These are phyloP conservation scores for Monosporascus sp. DNA, from an alignment of 2,329 filamentous ascomycete species.

Conservation along the genomic window DNA sequence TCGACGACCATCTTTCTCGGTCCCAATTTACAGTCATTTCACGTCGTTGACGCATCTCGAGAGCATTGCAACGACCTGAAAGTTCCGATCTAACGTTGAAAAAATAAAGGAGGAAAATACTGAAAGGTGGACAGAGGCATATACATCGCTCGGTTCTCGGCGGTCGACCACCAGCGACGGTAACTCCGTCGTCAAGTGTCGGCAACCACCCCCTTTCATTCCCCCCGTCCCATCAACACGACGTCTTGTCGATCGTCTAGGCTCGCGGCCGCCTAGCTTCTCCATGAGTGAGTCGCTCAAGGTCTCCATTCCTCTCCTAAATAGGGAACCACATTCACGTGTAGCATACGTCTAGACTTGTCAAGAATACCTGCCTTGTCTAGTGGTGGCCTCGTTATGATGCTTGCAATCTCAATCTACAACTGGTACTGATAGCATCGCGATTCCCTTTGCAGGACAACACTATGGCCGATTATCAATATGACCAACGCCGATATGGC, in stretches of 20 bases:
- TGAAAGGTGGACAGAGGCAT: not conserved
- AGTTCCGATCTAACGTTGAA: not conserved
- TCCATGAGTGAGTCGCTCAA: slow-evolving; percentile 22
- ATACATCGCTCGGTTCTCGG: not conserved
- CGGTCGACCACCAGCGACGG: not conserved
- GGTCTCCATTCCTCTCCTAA: not conserved
- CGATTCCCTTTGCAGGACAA: slow-evolving; percentile 33
- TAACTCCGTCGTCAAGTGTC: slow-evolving; percentile 13
- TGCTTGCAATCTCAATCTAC: not conserved
- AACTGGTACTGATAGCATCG: slow-evolving; percentile 1
- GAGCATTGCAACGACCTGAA: not conserved
- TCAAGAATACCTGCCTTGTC: not conserved
- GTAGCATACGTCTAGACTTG: not conserved
- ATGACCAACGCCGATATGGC: slow-evolving; percentile 50
- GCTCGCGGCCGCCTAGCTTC: slow-evolving; percentile 29
- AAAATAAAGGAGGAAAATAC: not conserved
- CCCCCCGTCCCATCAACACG: slow-evolving; percentile 9
- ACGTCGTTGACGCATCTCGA: not conserved
- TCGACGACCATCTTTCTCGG: not conserved
- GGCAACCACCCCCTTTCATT: slow-evolving; percentile 13
- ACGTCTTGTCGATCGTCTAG: slow-evolving; percentile 25
- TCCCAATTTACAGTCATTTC: no score
- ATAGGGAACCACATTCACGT: not conserved
- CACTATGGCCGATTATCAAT: slow-evolving; percentile 56
- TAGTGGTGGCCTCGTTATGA: not conserved